Conservation (phyloP, 352 stramenopile species). For the Phytopythium delawarense region DNA sequence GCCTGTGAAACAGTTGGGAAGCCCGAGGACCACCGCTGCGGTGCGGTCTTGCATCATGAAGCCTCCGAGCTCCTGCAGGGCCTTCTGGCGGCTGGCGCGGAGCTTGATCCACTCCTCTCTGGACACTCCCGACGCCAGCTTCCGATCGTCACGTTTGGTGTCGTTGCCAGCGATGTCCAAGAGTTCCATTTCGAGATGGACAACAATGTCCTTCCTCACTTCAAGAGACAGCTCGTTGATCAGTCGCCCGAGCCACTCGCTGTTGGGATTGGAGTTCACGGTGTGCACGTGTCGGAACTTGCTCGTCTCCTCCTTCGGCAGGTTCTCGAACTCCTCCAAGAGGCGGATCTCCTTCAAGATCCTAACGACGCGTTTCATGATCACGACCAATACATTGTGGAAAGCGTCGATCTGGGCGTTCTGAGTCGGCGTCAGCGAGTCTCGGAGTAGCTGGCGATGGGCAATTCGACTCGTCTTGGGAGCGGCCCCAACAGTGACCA, state of each 20-base stretch:
- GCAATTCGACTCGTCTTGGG: constrained; percentile 33
- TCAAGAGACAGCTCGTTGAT: constrained; percentile 58
- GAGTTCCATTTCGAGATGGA: constrained; percentile 60
- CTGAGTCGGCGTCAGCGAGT: constrained; percentile 44
- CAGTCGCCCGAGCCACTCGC: constrained; percentile 44
- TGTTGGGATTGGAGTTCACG: constrained; percentile 37
- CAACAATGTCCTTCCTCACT: constrained; percentile 48
- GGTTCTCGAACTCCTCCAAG: constrained; percentile 57
- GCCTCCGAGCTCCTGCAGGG: constrained; percentile 31
- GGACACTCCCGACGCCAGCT: constrained; percentile 10
- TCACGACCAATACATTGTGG: constrained; percentile 36
- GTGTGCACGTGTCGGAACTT: constrained; percentile 52
- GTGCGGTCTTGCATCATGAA: constrained; percentile 59
- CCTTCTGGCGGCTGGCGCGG: constrained; percentile 34
- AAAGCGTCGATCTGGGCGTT: constrained; percentile 64
- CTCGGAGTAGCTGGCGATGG: constrained; percentile 40
- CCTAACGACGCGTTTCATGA: constrained; percentile 52
- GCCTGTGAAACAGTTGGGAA: constrained; percentile 51
- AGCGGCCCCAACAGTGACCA: constrained; percentile 11
- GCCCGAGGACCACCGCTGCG: constrained; percentile 24
- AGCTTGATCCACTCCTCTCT: constrained; percentile 53
- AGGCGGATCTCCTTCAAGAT: constrained; percentile 52
- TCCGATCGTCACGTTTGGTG: constrained; percentile 7
- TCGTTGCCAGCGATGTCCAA: constrained; percentile 40
- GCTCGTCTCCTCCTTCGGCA: constrained; percentile 37